phyloP scores from a whole-genome alignment of 257 asterid species.

The Thymus mandschuricus region DNA sequence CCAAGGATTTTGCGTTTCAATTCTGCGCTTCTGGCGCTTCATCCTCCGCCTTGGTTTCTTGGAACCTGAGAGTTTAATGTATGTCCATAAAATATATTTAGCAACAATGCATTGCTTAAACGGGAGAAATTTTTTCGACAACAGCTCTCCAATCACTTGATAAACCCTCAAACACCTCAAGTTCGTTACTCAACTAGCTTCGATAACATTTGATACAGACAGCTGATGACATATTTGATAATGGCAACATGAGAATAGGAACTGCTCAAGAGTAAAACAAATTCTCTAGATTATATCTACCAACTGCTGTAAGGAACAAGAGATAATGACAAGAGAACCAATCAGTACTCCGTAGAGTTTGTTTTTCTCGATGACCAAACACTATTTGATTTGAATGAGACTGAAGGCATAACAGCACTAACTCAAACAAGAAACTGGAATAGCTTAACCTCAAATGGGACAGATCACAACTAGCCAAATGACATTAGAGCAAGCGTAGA shows the following conservation, averaged over 20 bases:
- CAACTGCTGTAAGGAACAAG: slow-evolving; percentile 1
- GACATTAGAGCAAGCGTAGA: background rate
- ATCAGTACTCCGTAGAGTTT: background rate
- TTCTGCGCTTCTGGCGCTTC: slow-evolving; percentile 51
- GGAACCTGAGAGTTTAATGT: slow-evolving; percentile 42
- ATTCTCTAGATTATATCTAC: slow-evolving; percentile 1
- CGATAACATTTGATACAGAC: background rate
- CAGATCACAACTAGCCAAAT: background rate
- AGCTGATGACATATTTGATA: background rate
- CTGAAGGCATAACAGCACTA: background rate
- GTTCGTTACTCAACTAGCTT: background rate
- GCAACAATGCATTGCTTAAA: background rate
- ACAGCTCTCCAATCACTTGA: background rate
- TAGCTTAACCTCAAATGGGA: background rate
- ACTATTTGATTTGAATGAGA: background rate
- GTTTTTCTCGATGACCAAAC: background rate
- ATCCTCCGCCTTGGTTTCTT: slow-evolving; percentile 64
- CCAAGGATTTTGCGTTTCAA: slow-evolving; percentile 67
- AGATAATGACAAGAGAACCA: background rate
- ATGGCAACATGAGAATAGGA: too few species aligned
- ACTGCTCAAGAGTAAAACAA: background rate
- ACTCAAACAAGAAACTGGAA: background rate
- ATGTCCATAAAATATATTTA: background rate
- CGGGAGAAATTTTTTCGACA: too few species aligned
- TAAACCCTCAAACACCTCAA: background rate